Base-by-base conservation (phyloP, 202 grass and related monocot species). In the Setaria italica region DNA sequence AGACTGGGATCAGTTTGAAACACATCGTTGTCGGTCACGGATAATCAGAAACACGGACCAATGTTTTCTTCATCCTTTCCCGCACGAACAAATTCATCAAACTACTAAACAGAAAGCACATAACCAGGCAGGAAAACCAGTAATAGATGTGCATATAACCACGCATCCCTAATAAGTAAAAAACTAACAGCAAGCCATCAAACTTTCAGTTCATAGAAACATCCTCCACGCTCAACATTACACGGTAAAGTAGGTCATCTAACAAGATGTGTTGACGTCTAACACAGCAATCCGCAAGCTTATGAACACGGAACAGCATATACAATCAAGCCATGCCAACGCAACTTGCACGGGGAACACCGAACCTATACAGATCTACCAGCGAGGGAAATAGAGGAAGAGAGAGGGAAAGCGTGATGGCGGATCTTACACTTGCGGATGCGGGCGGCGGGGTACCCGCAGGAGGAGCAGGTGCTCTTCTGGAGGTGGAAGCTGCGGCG, bases 401-500 rank as follows among this genome's bases (percentile, higher is more conserved):
- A 62, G 25, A 15, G 17, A 13, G 3, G 6, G 5, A 7, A 34
- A 33, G 32, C 5, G 16, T 1, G 0, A 4, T 10, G 3, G 49
- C 0, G 16, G 64, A 78, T 90, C 79, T 82, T 94, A 94, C 92
- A 94, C 81, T 94, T 94, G 89, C 92, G 92, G 87, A 94, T 94
- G 89, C 92, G 92, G 69, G 92, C 84, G 0, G 92, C 85, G 5
- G 92, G 92, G 65, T 94, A 94, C 29, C 89, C 92, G 76, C 89
- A 94, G 2, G 92, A 94, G 51, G 88, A 85, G 86, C 92, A 91
- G 79, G 88, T 91, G 80, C 89, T 91, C 81, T 94, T 94, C 84
- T 91, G 92, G 21, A 94, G 92, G 76, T 94, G 92, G 72, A 94
- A 94, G 87, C 92, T 94, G 30, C 92, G 76, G 74, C 92, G 86